Evolutionary conservation across 805 yeast genomes (phyloP), one percentile per base, ranked within the genome.

Genomic region (Metschnikowia gelsemii): DNA sequence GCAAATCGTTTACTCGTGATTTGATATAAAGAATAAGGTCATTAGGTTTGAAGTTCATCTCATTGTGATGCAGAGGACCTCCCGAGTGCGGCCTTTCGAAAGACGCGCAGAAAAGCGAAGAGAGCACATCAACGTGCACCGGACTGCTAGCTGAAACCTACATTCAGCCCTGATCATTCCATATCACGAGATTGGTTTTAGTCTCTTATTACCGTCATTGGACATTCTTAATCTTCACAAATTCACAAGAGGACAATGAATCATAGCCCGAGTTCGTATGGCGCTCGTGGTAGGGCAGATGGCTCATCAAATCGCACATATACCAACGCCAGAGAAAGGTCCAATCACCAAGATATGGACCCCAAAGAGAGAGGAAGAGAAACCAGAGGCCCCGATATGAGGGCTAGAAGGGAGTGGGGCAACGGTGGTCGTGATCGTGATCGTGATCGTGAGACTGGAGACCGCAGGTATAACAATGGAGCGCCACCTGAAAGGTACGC

Each of bases 351-450:
- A 21, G 36, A 35, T 6, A 17, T 13, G 21, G 24, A 30, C 22
- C 30, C 38, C 18, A 23, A 28, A 29, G 35, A 24, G 11, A 31
- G 52, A 25, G 43, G 33, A 11, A 41, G 53, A 34, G 54, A 50
- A 29, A 42, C 54, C 3, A 37, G 54, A 22, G 54, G 39, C 3
- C 17, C 37, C 16, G 50, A 47, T 19, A 34, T 39, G 22, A 31
- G 50, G 5, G 22, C 12, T 4, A 35, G 26, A 32, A 35, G 41
- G 16, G 41, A 42, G 20, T 25, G 40, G 35, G 21, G 7, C 8
- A 29, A 26, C 11, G 36, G 40, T 13, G 25, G 38, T n/a, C 40
- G 24, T 8, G 38, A 32, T 2, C 25, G 32, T 17, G 37, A 31
- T 12, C 36, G 42, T 18, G 37, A 34, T 9, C 32, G 39, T 12